Percentiles rank a stretch among this genome's conserved stretches.
phyloP scores from a whole-genome alignment of 2,329 filamentous ascomycete genomes.

The Talaromyces sp. region DNA sequence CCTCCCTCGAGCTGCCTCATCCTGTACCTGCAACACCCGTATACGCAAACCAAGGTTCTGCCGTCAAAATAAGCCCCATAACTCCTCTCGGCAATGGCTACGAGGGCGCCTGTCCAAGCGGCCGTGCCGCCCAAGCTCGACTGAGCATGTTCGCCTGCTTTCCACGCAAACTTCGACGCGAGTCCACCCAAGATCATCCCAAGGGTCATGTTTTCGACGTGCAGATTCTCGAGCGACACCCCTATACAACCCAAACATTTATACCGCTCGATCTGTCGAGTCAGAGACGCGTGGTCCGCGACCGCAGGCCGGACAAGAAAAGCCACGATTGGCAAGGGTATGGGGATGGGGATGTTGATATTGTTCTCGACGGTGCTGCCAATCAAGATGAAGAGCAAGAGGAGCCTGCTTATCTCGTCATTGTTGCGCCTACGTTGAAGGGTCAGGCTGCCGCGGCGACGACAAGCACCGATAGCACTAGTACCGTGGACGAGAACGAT shows the following conservation, averaged over 20 bases:
- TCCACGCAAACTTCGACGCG: slow-evolving; percentile 52
- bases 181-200: slow-evolving; percentile 4
- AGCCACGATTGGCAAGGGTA: slow-evolving; percentile 9
- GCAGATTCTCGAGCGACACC: slow-evolving; percentile 78
- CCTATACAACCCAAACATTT: slow-evolving; percentile 92
- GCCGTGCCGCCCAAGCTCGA: slow-evolving; percentile 50
- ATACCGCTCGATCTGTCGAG: slow-evolving; percentile 61
- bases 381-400: slow-evolving; percentile 14
- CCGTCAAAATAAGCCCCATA: slow-evolving; percentile 79
- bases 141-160: slow-evolving; percentile 90
- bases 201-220: slow-evolving; percentile 54
- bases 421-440: slow-evolving; percentile 76
- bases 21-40: slow-evolving; percentile 47
- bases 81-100: slow-evolving; percentile 71
- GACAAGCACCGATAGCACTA: not conserved
- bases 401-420: slow-evolving; percentile 63
- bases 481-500: not conserved
- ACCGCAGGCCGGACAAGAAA: slow-evolving; percentile 5
- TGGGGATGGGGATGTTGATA: slow-evolving; percentile 7
- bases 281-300: slow-evolving; percentile 13
- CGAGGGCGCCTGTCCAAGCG: slow-evolving; percentile 36
- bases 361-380: slow-evolving; percentile 5
- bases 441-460: slow-evolving; percentile 29
- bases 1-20: slow-evolving; percentile 33
- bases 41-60: slow-evolving; percentile 78